A percentile compares a stretch with the other conserved stretches of the same genome.
Evolutionary conservation across 129 eudicot genomes (phyloP).

Genomic region (Tagetes erecta): DNA sequence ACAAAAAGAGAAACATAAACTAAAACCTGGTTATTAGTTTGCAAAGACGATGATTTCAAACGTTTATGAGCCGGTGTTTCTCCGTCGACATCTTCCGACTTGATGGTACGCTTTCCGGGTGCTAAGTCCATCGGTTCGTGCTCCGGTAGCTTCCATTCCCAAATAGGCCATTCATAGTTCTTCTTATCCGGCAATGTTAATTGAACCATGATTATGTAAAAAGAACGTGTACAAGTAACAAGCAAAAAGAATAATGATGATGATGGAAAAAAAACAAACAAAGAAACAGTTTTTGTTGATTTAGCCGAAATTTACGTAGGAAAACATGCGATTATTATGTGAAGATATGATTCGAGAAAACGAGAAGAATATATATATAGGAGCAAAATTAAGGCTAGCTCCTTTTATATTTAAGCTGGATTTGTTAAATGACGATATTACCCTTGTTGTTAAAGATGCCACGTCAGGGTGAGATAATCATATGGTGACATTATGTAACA

Average conservation of each 20-base stretch:
- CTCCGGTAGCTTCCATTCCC: not conserved
- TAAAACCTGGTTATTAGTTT: conserved; percentile 15
- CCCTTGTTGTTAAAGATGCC: too few relatives aligned
- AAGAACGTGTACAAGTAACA: not conserved
- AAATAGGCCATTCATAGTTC: not conserved
- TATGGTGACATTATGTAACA: too few relatives aligned
- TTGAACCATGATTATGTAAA: conserved; percentile 6
- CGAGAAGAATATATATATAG: too few relatives aligned
- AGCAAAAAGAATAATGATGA: not conserved
- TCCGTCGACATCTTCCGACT: conserved; percentile 1
- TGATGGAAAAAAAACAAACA: too few relatives aligned
- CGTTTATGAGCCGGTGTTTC: not conserved
- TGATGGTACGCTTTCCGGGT: conserved; percentile 12
- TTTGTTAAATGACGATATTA: too few relatives aligned
- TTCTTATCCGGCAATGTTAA: not conserved
- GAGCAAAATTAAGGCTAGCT: too few relatives aligned
- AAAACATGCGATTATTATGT: too few relatives aligned
- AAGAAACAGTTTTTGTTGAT: too few relatives aligned
- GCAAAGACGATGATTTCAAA: not conserved
- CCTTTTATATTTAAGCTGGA: too few relatives aligned
- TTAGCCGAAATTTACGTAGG: too few relatives aligned
- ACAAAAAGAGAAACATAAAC: not conserved
- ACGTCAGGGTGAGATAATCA: too few relatives aligned
- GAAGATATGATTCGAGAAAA: too few relatives aligned
- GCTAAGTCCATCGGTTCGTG: not conserved